Base-by-base conservation (phyloP, 257 asterid genomes). In the Plantago ovata region DNA sequence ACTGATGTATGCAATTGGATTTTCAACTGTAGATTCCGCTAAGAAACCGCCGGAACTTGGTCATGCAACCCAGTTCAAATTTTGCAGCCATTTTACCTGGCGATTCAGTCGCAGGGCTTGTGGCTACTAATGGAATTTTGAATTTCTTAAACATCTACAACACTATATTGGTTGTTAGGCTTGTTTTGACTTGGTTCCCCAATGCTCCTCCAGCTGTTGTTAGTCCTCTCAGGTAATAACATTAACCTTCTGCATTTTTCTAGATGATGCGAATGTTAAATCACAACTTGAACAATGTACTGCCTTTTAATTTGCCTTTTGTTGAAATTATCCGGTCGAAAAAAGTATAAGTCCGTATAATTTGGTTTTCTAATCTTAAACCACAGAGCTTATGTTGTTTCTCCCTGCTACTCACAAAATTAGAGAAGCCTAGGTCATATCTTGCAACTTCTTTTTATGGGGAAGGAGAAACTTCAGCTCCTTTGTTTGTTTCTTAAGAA, bases 151-250 rank as follows among this genome's bases (percentile, higher is more conserved):
- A 77, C 82, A 74, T 91, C 69, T 91, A 91, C 77, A 87, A 91
- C 70, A 79, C 95, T 21, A 52, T 87, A 72, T 72, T 87, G 69
- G 71, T 91, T 45, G 81, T 61, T 38, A 80, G 98, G 81, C 94
- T 91, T 53, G 95, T 91, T 62, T 75, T 91, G 44, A 85, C 96
- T 43, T 91, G 96, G 98, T 91, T 91, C 71, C 98, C 98, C 5
- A 87, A 71, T 65, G 89, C 93, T 46, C 98, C 98, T 69, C 84
- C 87, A 13, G 95, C 82, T 18, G 53, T 91, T 58, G 95, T 91
- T 65, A 77, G 80, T 49, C 95, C 96, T 38, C 85, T 84, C 67
- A 87, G 96, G 96, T 91, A 65, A 46, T 63, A n/a, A 45, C 60
- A 22, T 11, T 19, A 41, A 23, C 28, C 53, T 53, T 38, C 24